These are phyloP conservation scores for Aspergillus fischeri DNA, from an alignment of 2,329 filamentous ascomycete genomes.

Conservation along the genomic window DNA sequence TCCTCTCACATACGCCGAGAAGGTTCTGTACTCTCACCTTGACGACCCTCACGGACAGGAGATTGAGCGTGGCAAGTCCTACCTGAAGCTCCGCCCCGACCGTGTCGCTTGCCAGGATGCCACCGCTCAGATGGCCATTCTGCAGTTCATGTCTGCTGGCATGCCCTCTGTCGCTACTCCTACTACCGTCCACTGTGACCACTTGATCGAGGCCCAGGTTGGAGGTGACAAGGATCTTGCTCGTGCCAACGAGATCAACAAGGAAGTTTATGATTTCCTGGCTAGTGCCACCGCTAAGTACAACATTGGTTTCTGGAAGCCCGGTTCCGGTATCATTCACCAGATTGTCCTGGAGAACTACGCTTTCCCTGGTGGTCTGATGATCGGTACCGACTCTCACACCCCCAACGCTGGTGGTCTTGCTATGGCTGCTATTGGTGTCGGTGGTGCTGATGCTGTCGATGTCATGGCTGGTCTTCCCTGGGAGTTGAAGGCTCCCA, in stretches of 20 bases:
- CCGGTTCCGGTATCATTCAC: constrained; percentile 98
- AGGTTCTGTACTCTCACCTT: constrained; percentile 98
- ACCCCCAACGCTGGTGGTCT: constrained; percentile 96
- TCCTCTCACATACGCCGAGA: constrained; percentile 92
- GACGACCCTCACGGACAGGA: constrained; percentile 96
- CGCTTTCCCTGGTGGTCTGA: constrained; percentile 94
- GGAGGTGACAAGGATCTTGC: constrained; percentile 92
- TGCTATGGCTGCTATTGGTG: constrained; percentile 90
- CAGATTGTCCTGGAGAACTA: constrained; percentile 99
- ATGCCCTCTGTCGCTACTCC: constrained; percentile 95
- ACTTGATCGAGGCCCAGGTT: constrained; percentile 96
- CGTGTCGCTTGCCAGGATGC: constrained; percentile 99
- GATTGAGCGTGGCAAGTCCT: constrained; percentile 90
- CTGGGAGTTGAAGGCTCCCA: constrained; percentile 97
- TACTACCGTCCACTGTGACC: constrained; percentile 95
- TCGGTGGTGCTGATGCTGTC: constrained; percentile 96
- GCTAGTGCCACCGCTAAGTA: constrained; percentile 94
- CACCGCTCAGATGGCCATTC: constrained; percentile 98
- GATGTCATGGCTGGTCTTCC: constrained; percentile 97
- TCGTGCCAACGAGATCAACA: constrained; percentile 89
- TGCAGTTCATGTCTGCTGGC: constrained; percentile 99
- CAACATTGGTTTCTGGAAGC: constrained; percentile 99
- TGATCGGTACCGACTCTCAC: constrained; percentile 97
- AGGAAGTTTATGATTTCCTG: constrained; percentile 98
- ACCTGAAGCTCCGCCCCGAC: constrained; percentile 94